phyloP scores from a whole-genome alignment of 129 eudicot genomes.

The Deinandra increscens region DNA sequence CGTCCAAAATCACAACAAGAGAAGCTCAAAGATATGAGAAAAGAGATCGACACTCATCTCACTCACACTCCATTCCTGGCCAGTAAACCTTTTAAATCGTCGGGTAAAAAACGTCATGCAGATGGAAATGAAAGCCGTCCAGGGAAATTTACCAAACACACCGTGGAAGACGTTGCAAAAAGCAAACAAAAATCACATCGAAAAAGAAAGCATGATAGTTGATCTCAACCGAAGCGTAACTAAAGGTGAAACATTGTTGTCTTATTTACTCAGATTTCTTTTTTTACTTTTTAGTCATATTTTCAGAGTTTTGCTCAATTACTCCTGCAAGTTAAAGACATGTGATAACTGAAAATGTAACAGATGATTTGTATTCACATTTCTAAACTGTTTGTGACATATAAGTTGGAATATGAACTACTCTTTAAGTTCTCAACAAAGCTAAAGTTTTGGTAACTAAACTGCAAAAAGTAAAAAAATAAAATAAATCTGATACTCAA shows the following conservation, averaged over 20 bases:
- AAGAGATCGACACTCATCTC: constrained; percentile 63
- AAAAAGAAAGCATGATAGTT: constrained; percentile 26
- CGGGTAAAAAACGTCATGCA: constrained; percentile 37
- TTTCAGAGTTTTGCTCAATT: background rate
- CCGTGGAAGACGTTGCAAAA: constrained; percentile 31
- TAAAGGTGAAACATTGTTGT: constrained; percentile 26
- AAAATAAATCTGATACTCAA: constrained; percentile 18
- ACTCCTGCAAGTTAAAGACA: constrained; percentile 15
- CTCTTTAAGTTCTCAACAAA: constrained; percentile 3
- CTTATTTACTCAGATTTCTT: background rate
- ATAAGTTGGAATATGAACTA: constrained; percentile 20
- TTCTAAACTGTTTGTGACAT: constrained; percentile 38
- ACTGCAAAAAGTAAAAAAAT: constrained; percentile 37
- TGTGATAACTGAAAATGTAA: background rate
- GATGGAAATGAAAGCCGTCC: constrained; percentile 32
- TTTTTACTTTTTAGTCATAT: background rate
- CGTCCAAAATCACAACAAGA: constrained; percentile 50
- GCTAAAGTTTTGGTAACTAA: constrained; percentile 1
- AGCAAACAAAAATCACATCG: constrained; percentile 43
- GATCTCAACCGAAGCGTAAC: constrained; percentile 14
- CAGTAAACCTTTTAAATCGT: constrained; percentile 38
- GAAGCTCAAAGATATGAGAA: constrained; percentile 73
- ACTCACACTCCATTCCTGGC: constrained; percentile 33
- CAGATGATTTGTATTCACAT: constrained; percentile 47
- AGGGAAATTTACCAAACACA: constrained; percentile 30